A percentile compares a stretch with the other conserved stretches of the same genome.
These are phyloP conservation scores for Candida montana DNA, from an alignment of 805 yeast species.

Conservation along the genomic window DNA sequence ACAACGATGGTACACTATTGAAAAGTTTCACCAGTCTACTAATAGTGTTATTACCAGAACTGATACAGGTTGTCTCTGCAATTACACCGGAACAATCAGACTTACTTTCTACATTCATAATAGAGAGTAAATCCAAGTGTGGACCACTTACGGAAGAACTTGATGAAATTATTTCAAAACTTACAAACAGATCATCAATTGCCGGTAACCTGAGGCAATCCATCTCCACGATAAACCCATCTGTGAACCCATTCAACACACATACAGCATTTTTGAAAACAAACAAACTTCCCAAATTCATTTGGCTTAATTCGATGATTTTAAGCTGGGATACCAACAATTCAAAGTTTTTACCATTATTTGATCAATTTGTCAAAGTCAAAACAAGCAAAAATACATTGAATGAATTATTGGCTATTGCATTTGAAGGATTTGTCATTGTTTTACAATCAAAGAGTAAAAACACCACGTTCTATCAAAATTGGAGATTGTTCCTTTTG, in stretches of 20 bases:
- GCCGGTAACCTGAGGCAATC: conserved; percentile 11
- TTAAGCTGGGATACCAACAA: conserved; percentile 30
- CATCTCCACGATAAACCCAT: conserved; percentile 3
- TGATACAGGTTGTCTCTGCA: conserved; percentile 3
- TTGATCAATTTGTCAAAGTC: conserved; percentile 29
- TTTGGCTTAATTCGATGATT: conserved; percentile 35
- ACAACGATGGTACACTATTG: background rate
- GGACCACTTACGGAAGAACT: conserved; percentile 13
- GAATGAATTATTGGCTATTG: conserved; percentile 37
- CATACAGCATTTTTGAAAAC: conserved; percentile 18
- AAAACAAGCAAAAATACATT: conserved; percentile 24
- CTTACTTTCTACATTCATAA: conserved; percentile 10
- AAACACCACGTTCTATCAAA: conserved; percentile 29
- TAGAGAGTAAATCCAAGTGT: conserved; percentile 2
- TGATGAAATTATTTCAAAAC: conserved; percentile 9
- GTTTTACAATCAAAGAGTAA: conserved; percentile 31
- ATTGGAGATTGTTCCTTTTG: conserved; percentile 41
- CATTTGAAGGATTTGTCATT: conserved; percentile 39
- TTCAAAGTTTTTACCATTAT: conserved; percentile 27
- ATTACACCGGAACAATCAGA: conserved; percentile 11
- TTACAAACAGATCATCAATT: conserved; percentile 15
- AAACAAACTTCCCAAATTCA: conserved; percentile 20
- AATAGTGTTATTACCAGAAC: conserved; percentile 8
- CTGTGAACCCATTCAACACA: background rate
- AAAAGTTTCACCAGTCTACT: conserved; percentile 13